Evolutionary conservation across 768 basidiomycete genomes (phyloP).

Genomic region (Auricularia sp.): DNA sequence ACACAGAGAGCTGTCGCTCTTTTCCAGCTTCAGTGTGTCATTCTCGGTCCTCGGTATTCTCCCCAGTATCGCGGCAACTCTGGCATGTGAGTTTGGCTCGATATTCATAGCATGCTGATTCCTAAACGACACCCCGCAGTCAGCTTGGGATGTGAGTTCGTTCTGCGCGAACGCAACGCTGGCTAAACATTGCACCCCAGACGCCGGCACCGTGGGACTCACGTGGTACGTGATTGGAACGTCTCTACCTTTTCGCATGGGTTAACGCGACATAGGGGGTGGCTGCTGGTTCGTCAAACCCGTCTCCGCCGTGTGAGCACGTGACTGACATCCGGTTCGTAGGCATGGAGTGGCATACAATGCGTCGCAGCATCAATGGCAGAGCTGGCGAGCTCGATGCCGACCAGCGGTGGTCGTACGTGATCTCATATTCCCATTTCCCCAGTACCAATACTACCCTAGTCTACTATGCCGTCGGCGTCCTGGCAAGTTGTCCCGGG

Average conservation of each 20-base stretch:
- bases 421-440: not conserved
- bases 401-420: constrained; percentile 5
- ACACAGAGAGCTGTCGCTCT: constrained; percentile 4
- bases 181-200: not conserved
- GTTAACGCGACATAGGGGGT: not conserved
- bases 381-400: constrained; percentile 8
- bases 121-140: not conserved
- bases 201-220: not conserved
- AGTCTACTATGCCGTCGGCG: not conserved
- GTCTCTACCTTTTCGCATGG: not conserved
- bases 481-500: not conserved
- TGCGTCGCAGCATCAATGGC: constrained; percentile 6
- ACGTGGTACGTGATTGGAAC: not conserved
- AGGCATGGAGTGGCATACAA: constrained; percentile 8
- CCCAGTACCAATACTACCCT: not conserved
- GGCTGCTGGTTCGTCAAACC: not conserved
- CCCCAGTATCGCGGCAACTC: constrained; percentile 6
- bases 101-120: not conserved
- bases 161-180: not conserved
- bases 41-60: constrained; percentile 8
- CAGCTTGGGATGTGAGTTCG: not conserved
- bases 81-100: constrained; percentile 3
- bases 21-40: constrained; percentile 6
- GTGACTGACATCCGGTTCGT: not conserved
- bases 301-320: not conserved